Percentiles rank a stretch among this genome's conserved stretches.
phyloP scores from a whole-genome alignment of 2,329 filamentous ascomycete species.

The Lachnellula willkommii region DNA sequence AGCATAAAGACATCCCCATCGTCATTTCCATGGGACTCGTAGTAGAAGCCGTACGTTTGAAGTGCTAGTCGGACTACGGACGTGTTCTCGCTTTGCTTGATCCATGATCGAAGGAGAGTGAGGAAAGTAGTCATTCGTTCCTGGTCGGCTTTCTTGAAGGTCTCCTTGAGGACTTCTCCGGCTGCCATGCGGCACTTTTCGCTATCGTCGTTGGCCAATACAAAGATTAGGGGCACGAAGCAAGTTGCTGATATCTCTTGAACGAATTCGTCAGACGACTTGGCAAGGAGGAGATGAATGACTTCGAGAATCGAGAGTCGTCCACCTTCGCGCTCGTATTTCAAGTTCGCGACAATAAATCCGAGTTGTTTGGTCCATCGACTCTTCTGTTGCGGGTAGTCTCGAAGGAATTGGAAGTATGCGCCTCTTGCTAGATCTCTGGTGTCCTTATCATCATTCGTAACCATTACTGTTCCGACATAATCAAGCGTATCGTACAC shows the following conservation, averaged over 20 bases:
- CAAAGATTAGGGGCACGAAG: conserved; percentile 80
- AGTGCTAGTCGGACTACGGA: conserved; percentile 68
- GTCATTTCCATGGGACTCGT: conserved; percentile 58
- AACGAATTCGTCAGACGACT: conserved; percentile 74
- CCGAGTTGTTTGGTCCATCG: conserved; percentile 83
- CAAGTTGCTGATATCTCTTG: conserved; percentile 76
- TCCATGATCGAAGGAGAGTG: conserved; percentile 65
- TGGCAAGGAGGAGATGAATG: conserved; percentile 77
- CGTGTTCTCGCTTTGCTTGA: conserved; percentile 67
- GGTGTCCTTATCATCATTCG: conserved; percentile 84
- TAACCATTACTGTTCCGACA: conserved; percentile 89
- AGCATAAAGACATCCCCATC: conserved; percentile 54
- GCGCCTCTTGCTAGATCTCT: conserved; percentile 82
- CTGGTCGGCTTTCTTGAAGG: conserved; percentile 72
- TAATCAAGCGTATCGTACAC: conserved; percentile 91
- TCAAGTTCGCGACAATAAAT: conserved; percentile 85
- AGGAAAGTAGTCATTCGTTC: conserved; percentile 68
- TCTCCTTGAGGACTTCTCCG: conserved; percentile 69
- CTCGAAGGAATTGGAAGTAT: conserved; percentile 89
- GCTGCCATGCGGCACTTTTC: conserved; percentile 80
- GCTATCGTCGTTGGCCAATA: conserved; percentile 83
- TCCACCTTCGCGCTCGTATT: conserved; percentile 84
- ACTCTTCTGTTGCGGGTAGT: conserved; percentile 88
- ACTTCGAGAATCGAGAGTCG: conserved; percentile 91
- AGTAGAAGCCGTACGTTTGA: conserved; percentile 77